Evolutionary conservation across 1,284 basidiomycete genomes (phyloP), one percentile per base, ranked within the genome.

Genomic region (Tilletiopsis washingtonensis): DNA sequence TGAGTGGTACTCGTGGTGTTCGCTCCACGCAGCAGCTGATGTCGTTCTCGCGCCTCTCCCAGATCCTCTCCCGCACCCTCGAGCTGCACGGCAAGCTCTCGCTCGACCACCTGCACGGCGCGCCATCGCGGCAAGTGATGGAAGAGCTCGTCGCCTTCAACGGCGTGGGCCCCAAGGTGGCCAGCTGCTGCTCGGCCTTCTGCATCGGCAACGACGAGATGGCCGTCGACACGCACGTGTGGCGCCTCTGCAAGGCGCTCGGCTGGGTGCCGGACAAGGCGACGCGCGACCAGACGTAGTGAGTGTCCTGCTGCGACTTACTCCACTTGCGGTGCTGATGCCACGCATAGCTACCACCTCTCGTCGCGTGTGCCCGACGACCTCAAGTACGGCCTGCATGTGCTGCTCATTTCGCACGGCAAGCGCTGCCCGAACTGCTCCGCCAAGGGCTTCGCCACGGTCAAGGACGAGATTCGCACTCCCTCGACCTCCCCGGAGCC

Each of bases 121-220:
- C 74, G 36, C 60, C 78, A 1, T 80, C 86, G 64, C 79, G 81
- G 32, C 78, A 80, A 27, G 81, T 82, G 20, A 86, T 86, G 84
- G 74, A 78, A 53, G 82, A 65, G 49, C 50, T 66, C 34, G 56
- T 66, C 11, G 21, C 40, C 11, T 63, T 66, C 54, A 59, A 62
- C 44, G 84, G 84, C 0, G 83, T 88, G 3, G 85, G 86, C 0
- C 82, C 84, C 1, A 88, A 88, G 75, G 86, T 85, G 0, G 84
- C 84, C 0, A 81, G 81, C 4, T 88, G 86, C 62, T 85, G 87
- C 0, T 71, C 85, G 14, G 76, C 86, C n/a, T 86, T 88, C 69
- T 85, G 84, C 64, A 76, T 88, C 19, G 82, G 81, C 1, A 75
- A 84, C 14, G 78, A 83, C 49, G 81, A 81, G 1, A 86, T 88